Percentiles rank a stretch among this genome's conserved stretches.
Evolutionary conservation across 306 rosid species (phyloP).

Genomic region (Chamaecrista fasciculata): DNA sequence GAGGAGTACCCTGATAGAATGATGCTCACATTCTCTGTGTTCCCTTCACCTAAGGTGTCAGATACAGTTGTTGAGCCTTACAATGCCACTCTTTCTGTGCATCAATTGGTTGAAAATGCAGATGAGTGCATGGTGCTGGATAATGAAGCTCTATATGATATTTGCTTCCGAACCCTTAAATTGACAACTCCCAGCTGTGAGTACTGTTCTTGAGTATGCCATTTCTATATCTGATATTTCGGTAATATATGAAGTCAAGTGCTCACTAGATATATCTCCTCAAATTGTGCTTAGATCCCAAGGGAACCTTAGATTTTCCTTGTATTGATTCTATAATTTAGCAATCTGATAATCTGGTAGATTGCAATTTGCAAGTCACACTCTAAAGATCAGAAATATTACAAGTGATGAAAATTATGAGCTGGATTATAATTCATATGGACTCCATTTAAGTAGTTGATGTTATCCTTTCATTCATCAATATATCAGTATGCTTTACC

Average conservation of each 20-base stretch:
- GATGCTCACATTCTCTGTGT: conserved; percentile 60
- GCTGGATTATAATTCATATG: not conserved
- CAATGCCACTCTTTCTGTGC: conserved; percentile 61
- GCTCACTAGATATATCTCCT: not conserved
- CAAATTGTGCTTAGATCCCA: not conserved
- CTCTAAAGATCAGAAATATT: too few relatives aligned
- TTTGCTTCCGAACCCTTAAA: conserved; percentile 59
- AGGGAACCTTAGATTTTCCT: not conserved
- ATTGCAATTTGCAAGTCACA: not conserved
- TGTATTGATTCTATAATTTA: not conserved
- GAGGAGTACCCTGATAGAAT: conserved; percentile 64
- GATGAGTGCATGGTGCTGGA: conserved; percentile 64
- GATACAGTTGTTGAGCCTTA: conserved; percentile 65
- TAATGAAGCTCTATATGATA: conserved; percentile 58
- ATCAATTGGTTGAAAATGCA: conserved; percentile 63
- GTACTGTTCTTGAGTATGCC: conserved; percentile 11
- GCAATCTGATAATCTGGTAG: not conserved
- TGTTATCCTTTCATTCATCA: not conserved
- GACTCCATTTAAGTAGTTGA: not conserved
- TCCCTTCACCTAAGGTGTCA: conserved; percentile 58
- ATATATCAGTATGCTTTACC: conserved; percentile 14
- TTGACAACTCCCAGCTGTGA: conserved; percentile 62
- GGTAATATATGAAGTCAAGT: not conserved
- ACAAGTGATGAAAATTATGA: not conserved
- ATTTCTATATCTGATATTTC: not conserved